These are phyloP conservation scores for Trichoderma breve DNA, from an alignment of 2,329 filamentous ascomycete genomes.

Conservation along the genomic window DNA sequence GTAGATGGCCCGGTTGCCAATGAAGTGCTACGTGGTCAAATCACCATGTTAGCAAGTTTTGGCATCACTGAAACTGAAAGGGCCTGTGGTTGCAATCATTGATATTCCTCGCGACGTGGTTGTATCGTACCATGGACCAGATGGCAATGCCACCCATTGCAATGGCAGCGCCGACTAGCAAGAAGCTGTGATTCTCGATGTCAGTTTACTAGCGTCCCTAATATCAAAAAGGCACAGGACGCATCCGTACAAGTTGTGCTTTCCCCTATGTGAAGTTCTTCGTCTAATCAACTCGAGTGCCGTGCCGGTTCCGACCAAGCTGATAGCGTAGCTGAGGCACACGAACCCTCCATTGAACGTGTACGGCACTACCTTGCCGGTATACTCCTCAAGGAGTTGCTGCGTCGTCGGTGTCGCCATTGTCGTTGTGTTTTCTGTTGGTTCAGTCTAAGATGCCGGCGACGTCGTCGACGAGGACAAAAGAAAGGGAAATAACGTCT, in stretches of 20 bases:
- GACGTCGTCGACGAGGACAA: fast-evolving
- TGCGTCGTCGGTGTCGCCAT: not conserved
- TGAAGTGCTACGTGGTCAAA: not conserved
- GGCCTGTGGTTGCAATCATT: not conserved
- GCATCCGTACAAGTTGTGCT: not conserved
- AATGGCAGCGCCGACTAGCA: not conserved
- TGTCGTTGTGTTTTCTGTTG: not conserved
- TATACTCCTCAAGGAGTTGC: not conserved
- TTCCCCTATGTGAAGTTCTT: not conserved
- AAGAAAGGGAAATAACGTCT: not conserved
- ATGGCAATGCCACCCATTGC: not conserved
- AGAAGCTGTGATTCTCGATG: not conserved
- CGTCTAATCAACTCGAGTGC: not conserved
- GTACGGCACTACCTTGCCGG: not conserved
- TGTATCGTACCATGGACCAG: not conserved
- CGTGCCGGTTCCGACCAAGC: not conserved
- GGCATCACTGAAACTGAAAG: too few relatives aligned
- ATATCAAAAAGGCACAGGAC: too few relatives aligned
- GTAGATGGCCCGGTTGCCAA: not conserved
- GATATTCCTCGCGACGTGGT: too few relatives aligned
- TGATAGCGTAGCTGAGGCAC: not conserved
- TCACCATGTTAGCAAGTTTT: not conserved
- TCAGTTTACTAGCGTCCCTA: too few relatives aligned
- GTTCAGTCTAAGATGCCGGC: not conserved
- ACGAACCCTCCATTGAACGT: not conserved